Evolutionary conservation across 495 filamentous ascomycete species (phyloP).

Genomic region (Clavariopsis aquatica): DNA sequence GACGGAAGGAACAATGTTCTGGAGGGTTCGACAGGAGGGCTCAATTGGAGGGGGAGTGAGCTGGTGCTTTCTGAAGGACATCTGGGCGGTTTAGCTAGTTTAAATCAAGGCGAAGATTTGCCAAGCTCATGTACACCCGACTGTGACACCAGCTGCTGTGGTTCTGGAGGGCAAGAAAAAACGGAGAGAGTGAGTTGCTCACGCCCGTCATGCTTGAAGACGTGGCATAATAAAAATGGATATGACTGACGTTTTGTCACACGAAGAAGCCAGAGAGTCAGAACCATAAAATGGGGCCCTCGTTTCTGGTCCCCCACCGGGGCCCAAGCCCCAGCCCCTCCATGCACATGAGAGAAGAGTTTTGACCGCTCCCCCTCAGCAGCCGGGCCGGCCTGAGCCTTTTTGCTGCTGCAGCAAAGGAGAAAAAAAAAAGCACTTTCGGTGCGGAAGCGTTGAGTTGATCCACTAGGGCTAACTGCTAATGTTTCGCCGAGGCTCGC

Average conservation of each 20-base stretch:
- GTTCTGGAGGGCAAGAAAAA: neutral
- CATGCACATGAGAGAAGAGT: neutral
- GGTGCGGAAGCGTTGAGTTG: too few relatives aligned
- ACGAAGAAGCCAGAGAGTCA: too few relatives aligned
- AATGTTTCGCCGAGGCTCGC: neutral
- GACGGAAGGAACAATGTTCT: neutral
- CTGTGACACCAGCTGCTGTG: neutral
- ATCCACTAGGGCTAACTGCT: neutral
- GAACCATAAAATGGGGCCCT: neutral
- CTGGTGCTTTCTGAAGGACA: neutral
- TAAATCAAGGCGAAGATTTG: neutral
- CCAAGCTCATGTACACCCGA: neutral
- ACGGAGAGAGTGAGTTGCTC: neutral
- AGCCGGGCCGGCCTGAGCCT: neutral
- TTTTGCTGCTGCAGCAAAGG: neutral
- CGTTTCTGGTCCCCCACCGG: neutral
- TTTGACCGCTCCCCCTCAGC: constrained; percentile 1
- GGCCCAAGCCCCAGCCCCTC: constrained; percentile 1
- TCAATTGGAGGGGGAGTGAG: neutral
- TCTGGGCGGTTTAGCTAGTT: neutral
- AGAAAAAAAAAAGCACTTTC: neutral
- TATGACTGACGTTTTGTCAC: neutral
- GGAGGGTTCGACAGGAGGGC: neutral
- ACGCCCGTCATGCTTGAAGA: neutral
- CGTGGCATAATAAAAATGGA: neutral